A percentile compares a stretch with the other conserved stretches of the same genome.
phyloP scores from a whole-genome alignment of 805 yeast species.

The Lipomyces chichibuensis region DNA sequence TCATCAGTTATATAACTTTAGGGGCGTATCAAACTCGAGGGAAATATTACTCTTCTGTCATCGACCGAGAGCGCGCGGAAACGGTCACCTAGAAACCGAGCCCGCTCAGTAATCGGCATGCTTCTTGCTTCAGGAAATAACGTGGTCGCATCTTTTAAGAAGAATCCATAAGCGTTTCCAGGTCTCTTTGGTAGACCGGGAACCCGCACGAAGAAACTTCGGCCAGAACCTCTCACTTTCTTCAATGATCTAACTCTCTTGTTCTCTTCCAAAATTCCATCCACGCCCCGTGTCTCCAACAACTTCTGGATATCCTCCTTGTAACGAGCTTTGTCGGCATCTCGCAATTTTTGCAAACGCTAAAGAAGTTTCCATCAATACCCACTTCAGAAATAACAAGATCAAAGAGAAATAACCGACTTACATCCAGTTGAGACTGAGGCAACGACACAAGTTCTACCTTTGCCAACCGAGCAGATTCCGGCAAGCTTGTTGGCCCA shows the following conservation, averaged over 20 bases:
- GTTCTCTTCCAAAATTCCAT: background rate
- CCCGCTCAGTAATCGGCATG: slow-evolving; percentile 6
- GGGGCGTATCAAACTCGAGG: background rate
- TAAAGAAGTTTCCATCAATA: background rate
- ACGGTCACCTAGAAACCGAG: background rate
- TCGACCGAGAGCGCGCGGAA: background rate
- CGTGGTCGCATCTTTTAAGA: background rate
- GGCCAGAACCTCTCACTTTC: background rate
- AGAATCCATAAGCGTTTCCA: slow-evolving; percentile 5
- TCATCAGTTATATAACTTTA: background rate
- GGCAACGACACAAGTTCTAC: background rate
- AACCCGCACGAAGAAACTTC: background rate
- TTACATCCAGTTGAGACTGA: background rate
- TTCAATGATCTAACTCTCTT: background rate
- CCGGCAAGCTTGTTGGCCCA: background rate
- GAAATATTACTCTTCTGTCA: background rate
- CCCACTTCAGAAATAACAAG: background rate
- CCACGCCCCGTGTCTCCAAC: background rate
- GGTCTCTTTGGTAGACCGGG: background rate
- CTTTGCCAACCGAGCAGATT: background rate
- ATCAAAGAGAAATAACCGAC: background rate
- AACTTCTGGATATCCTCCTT: background rate
- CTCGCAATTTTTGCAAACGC: background rate
- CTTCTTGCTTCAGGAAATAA: background rate
- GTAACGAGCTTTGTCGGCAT: background rate